Evolutionary conservation across 306 rosid species (phyloP).

Genomic region (Cucurbita maxima): DNA sequence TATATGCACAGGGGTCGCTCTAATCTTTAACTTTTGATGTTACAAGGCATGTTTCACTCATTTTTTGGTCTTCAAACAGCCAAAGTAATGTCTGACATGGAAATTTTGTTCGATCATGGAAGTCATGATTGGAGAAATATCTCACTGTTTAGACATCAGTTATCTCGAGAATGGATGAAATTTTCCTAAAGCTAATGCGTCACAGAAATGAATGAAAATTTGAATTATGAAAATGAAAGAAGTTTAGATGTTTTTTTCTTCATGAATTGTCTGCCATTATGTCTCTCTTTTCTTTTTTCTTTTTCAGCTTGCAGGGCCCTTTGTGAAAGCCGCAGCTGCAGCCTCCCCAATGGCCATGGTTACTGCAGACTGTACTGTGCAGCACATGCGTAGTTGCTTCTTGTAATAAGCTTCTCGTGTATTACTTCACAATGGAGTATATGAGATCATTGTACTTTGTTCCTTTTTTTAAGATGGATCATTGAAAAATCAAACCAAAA

Average conservation of each 20-base stretch:
- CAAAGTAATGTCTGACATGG: neutral
- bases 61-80: neutral
- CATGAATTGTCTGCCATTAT: neutral
- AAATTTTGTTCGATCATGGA: neutral
- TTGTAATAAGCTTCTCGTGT: neutral
- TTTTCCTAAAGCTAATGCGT: neutral
- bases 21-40: neutral
- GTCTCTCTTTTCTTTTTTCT: neutral
- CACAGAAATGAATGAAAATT: neutral
- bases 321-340: neutral
- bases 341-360: neutral
- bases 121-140: neutral
- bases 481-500: neutral
- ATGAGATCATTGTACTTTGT: neutral
- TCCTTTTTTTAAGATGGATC: neutral
- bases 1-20: neutral
- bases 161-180: neutral
- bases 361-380: neutral
- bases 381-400: neutral
- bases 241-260: neutral
- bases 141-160: neutral
- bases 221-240: neutral
- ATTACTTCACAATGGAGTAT: neutral
- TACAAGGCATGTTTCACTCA: neutral
- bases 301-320: neutral